Conservation (phyloP, 1,284 basidiomycete genomes). For the Rhodofomes roseus region DNA sequence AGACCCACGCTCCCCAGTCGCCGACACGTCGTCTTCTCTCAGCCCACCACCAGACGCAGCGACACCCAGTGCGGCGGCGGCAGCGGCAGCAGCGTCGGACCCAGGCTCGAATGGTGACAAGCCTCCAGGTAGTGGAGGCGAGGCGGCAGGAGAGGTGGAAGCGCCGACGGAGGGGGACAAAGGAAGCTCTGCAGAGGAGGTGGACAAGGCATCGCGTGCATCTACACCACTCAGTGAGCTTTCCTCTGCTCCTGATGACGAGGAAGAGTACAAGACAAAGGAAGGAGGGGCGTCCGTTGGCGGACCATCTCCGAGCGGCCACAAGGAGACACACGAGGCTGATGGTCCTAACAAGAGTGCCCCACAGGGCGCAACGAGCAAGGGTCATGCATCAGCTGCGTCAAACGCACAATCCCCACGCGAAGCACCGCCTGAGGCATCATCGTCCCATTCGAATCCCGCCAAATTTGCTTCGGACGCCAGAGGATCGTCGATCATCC, state of each 20-base stretch:
- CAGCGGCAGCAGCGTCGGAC: no score
- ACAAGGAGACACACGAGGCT: neutral
- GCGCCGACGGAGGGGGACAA: conserved; percentile 8
- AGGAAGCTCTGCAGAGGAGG: conserved; percentile 15
- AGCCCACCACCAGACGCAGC: conserved; percentile 28
- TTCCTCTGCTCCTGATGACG: conserved; percentile 50
- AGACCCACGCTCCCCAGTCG: conserved; percentile 23
- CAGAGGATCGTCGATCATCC: neutral
- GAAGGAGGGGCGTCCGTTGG: conserved; percentile 2
- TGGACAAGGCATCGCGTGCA: conserved; percentile 40
- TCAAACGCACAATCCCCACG: conserved; percentile 3
- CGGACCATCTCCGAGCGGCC: neutral
- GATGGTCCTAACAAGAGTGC: conserved; percentile 2
- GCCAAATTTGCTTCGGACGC: neutral
- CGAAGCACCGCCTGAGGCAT: neutral
- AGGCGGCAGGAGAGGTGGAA: conserved; percentile 11
- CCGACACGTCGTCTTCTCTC: conserved; percentile 26
- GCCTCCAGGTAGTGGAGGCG: conserved; percentile 8
- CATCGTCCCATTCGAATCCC: neutral
- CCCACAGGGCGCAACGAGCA: neutral
- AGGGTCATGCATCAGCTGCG: neutral
- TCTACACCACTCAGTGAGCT: conserved; percentile 70
- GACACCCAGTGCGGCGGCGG: conserved; percentile 23
- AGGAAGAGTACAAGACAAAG: conserved; percentile 10
- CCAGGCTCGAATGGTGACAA: conserved; percentile 24